Evolutionary conservation across 2,329 filamentous ascomycete genomes (phyloP).

Genomic region (Penicillium sp.): DNA sequence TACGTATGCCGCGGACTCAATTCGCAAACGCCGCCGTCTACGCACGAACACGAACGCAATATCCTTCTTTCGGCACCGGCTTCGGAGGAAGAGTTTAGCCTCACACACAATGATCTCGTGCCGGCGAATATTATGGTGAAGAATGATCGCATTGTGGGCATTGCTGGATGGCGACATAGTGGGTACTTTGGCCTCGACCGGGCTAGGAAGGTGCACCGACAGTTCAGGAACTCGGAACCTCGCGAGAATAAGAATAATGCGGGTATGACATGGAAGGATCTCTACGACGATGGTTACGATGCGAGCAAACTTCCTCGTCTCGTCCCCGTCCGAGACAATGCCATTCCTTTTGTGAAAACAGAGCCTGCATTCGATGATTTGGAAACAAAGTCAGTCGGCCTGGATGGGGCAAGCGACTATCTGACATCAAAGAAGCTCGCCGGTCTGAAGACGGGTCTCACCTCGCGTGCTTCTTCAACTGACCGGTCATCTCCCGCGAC

Average conservation of each 20-base stretch:
- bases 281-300: conserved; percentile 41
- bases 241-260: conserved; percentile 22
- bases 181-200: conserved; percentile 48
- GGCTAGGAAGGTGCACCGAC: conserved; percentile 42
- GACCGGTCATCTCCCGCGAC: conserved; percentile 47
- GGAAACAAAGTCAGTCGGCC: conserved; percentile 34
- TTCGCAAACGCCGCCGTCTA: conserved; percentile 33
- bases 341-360: conserved; percentile 42
- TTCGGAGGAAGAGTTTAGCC: conserved; percentile 35
- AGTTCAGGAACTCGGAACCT: conserved; percentile 37
- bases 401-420: conserved; percentile 39
- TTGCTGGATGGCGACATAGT: conserved; percentile 48
- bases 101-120: conserved; percentile 48
- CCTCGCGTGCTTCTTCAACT: conserved; percentile 44
- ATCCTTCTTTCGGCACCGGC: conserved; percentile 42
- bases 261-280: conserved; percentile 41
- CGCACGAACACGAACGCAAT: conserved; percentile 37
- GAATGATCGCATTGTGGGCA: conserved; percentile 45
- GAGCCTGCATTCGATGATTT: conserved; percentile 39
- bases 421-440: conserved; percentile 49
- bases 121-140: conserved; percentile 48
- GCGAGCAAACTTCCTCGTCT: conserved; percentile 20
- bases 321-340: conserved; percentile 25
- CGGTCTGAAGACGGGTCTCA: conserved; percentile 45
- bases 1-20: conserved; percentile 45